A percentile compares a stretch with the other conserved stretches of the same genome.
Evolutionary conservation across 129 eudicot genomes (phyloP).

Genomic region (Logfia minima): DNA sequence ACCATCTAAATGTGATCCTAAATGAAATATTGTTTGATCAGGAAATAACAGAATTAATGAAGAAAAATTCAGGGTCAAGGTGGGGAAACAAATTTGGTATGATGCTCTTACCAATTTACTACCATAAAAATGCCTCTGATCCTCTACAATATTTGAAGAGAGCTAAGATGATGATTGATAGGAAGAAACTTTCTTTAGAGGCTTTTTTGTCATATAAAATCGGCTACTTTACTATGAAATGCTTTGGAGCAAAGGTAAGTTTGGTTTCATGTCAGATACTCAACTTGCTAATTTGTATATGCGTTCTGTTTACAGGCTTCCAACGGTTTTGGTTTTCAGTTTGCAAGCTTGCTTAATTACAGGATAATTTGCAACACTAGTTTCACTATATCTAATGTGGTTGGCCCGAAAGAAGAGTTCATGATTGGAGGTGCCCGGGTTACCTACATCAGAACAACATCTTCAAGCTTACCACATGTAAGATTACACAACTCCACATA

Average conservation of each 20-base stretch:
- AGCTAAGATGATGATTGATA: conserved; percentile 72
- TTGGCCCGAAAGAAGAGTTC: conserved; percentile 72
- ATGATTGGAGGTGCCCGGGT: conserved; percentile 58
- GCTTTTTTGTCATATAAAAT: conserved; percentile 54
- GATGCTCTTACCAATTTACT: conserved; percentile 62
- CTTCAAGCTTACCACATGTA: conserved; percentile 75
- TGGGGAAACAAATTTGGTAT: conserved; percentile 89
- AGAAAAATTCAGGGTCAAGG: conserved; percentile 39
- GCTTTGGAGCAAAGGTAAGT: conserved; percentile 65
- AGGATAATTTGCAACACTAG: conserved; percentile 64
- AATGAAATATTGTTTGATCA: conserved; percentile 17
- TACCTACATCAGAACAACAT: conserved; percentile 50
- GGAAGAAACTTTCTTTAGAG: conserved; percentile 78
- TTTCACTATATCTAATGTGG: conserved; percentile 64
- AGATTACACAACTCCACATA: conserved; percentile 9
- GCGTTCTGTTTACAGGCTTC: neutral
- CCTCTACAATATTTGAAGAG: conserved; percentile 59
- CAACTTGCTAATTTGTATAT: neutral
- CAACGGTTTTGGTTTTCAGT: conserved; percentile 34
- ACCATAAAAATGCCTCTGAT: conserved; percentile 43
- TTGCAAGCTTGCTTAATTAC: conserved; percentile 61
- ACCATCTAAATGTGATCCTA: neutral
- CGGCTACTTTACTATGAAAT: conserved; percentile 42
- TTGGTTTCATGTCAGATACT: neutral
- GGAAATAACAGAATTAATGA: conserved; percentile 61